A percentile compares a stretch with the other conserved stretches of the same genome.
Evolutionary conservation across 345 rosid species (phyloP).

Genomic region (Chamaenerion angustifolium): DNA sequence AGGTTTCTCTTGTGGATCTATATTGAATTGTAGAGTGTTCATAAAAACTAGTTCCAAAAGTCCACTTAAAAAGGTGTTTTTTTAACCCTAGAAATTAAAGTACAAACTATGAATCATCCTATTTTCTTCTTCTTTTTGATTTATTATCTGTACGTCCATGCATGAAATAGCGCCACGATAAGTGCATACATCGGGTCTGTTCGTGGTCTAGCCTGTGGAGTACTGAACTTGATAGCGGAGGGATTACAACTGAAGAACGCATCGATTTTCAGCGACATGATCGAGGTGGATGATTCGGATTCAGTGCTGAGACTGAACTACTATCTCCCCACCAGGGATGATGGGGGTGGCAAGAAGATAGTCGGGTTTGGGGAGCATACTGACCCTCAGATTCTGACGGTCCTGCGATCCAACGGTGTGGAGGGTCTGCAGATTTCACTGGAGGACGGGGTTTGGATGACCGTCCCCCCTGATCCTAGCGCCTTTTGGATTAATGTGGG

Average conservation of each 20-base stretch:
- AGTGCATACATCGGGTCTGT: constrained; percentile 50
- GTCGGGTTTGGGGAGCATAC: constrained; percentile 93
- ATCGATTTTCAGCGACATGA: constrained; percentile 39
- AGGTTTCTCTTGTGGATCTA: too few species aligned
- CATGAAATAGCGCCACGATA: constrained; percentile 35
- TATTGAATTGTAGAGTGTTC: too few species aligned
- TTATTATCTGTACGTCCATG: too few species aligned
- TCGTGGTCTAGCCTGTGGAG: constrained; percentile 45
- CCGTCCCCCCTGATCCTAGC: constrained; percentile 68
- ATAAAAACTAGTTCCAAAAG: too few species aligned
- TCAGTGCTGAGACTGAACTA: constrained; percentile 64
- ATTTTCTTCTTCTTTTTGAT: background rate
- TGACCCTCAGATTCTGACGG: constrained; percentile 85
- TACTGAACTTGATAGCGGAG: constrained; percentile 58
- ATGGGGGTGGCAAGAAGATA: background rate
- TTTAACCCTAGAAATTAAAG: too few species aligned
- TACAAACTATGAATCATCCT: too few species aligned
- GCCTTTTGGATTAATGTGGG: constrained; percentile 76
- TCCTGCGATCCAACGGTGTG: constrained; percentile 77
- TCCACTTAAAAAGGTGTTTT: too few species aligned
- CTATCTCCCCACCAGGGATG: constrained; percentile 46
- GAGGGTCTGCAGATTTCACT: constrained; percentile 59
- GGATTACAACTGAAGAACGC: constrained; percentile 42
- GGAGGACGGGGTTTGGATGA: constrained; percentile 54
- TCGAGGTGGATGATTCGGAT: constrained; percentile 53